Base-by-base conservation (phyloP, 495 filamentous ascomycete genomes). In the Aspergillus saccharolyticus region DNA sequence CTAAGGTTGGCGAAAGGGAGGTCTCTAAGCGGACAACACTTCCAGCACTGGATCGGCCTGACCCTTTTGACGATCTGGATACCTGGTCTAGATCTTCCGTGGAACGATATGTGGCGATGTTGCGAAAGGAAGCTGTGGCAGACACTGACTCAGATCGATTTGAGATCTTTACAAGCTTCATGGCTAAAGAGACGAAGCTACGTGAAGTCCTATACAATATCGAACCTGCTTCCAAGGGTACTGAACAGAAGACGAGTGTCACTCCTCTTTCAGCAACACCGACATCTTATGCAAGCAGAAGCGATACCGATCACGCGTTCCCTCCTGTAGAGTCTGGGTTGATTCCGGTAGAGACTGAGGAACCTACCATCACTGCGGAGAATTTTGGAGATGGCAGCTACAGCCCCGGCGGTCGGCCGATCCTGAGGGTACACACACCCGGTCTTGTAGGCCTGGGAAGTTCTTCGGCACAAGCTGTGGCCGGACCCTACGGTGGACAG, bases 31-130 rank as follows among this genome's bases (percentile, higher is more conserved):
- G 59, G 44, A n/a, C 17, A 15, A 21, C 52, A 18, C 30, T 50
- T 8, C 24, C 59, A 15, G 47, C 54, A 17, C 43, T 61, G 18
- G 67, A 63, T 21, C 43, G 49, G 7, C 30, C 66, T 42, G 78
- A 77, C 61, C 77, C 73, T 9, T 78, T 78, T 52, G 76, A 75
- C 30, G 77, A 80, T 61, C 65, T 82, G 12, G 78, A 81, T 43
- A 74, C 78, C 1, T 81, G 78, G 79, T 79, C 67, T 22, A 78
- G 74, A 59, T 79, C 80, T 10, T 82, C 80, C 45, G 57, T 82
- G 33, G 71, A 73, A 24, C 77, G 80, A 20, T 82, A 76, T 60
- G 68, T 79, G 17, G 72, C 77, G 9, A 81, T 81, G 77, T 60
- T 82, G 20, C 77, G 74, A 22, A 80, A 82, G 59, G 80, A 82